Evolutionary conservation across 768 basidiomycete genomes (phyloP), one percentile per base, ranked within the genome.

Genomic region (Pholiota microspora): DNA sequence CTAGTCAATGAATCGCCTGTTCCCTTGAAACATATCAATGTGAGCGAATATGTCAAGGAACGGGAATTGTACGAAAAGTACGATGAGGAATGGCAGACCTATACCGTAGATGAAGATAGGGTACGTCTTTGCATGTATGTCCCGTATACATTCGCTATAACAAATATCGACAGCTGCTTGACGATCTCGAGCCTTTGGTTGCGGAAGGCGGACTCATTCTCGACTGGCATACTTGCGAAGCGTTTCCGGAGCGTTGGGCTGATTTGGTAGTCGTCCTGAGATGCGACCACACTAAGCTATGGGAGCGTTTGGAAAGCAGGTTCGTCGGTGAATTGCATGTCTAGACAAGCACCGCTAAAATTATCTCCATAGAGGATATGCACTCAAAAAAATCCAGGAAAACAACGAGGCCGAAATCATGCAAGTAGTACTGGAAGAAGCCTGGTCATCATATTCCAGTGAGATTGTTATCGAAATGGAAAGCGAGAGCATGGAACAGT

Each of bases 331-430:
- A 57, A 36, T 44, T 16, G 36, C 44, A 28, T n/a, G 53, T 29
- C 16, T 48, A 44, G 21, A 51, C 49, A 51, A 13, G 56, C 18
- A 48, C 28, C 51, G 51, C 45, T 49, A 51, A n/a, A 45, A n/a
- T n/a, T 51, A 38, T 53, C 25, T 69, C 21, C 21, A 42, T 42
- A 98, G 95, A 57, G 81, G 82, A 7, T 98, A 98, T 67, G 74
- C 89, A 0, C 69, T 94, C 46, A 92, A 92, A 68, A 99, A 99
- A 72, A 92, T 99, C 4, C 90, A 95, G 67, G 97, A 99, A 72
- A 99, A 99, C 70, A 95, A 98, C 69, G 89, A 95, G 64, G 94
- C 95, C 10, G 97, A 99, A 74, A 98, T 99, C 65, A 97, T 98
- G 94, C 79, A 91, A 64, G 85, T 94, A 48, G 86, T 97, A 32